Conservation (phyloP, 257 asterid species). For the Solanum piurae region DNA sequence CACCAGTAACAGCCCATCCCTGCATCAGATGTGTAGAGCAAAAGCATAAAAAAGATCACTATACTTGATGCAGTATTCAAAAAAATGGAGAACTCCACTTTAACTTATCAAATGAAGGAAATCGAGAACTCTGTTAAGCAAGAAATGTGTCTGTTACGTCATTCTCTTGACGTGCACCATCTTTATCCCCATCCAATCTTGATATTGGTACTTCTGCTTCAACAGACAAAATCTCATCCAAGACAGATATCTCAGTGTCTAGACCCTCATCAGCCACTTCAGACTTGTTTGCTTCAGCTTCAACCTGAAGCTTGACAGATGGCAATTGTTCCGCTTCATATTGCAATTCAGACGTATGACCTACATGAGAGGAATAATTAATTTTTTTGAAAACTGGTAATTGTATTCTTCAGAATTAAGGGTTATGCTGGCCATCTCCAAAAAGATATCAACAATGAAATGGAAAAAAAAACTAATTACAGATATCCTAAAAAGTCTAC, state of each 20-base stretch:
- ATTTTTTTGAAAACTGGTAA: background rate
- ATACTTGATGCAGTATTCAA: background rate
- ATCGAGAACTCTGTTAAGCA: background rate
- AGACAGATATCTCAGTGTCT: constrained; percentile 33
- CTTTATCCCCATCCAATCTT: constrained; percentile 31
- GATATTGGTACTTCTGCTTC: constrained; percentile 30
- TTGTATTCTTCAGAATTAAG: background rate
- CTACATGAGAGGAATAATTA: constrained; percentile 13
- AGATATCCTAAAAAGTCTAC: background rate
- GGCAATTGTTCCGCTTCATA: constrained; percentile 23
- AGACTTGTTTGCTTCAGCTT: constrained; percentile 27
- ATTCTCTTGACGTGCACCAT: constrained; percentile 31
- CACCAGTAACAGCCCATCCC: constrained; percentile 77
- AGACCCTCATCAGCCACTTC: constrained; percentile 24
- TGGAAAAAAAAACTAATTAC: background rate
- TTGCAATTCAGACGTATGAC: constrained; percentile 21
- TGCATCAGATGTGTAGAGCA: constrained; percentile 14
- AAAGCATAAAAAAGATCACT: background rate
- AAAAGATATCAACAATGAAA: background rate
- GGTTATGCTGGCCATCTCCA: background rate
- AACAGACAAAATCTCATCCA: constrained; percentile 71
- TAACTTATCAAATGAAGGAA: background rate
- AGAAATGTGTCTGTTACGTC: constrained; percentile 32
- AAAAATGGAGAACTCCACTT: background rate
- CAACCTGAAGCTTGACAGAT: constrained; percentile 22